Conservation (phyloP, 2,329 filamentous ascomycete species). For the Aspergillus glaucus region DNA sequence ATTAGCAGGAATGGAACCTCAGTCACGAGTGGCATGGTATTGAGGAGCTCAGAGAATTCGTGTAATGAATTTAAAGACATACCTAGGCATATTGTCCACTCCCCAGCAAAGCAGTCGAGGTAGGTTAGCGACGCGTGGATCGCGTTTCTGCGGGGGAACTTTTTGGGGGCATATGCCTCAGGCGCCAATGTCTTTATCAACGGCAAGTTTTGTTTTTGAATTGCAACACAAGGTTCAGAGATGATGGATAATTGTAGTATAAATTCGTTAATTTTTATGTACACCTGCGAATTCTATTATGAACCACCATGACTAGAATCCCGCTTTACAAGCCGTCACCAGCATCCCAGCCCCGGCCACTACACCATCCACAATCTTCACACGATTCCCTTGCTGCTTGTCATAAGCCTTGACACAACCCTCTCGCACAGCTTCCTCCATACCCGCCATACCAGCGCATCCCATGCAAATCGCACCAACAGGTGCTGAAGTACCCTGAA, state of each 20-base stretch:
- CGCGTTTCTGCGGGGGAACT: slow-evolving; percentile 31
- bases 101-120: slow-evolving; percentile 21
- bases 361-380: slow-evolving; percentile 70
- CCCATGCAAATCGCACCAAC: slow-evolving; percentile 72
- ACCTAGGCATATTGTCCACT: slow-evolving; percentile 35
- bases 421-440: slow-evolving; percentile 68
- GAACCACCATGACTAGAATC: slow-evolving; percentile 17
- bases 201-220: not conserved
- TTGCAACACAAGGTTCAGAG: no score
- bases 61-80: slow-evolving; percentile 4
- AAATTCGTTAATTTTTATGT: not conserved
- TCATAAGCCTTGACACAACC: slow-evolving; percentile 62
- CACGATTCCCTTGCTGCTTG: slow-evolving; percentile 47
- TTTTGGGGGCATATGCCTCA: slow-evolving; percentile 19
- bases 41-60: no score
- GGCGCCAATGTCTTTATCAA: slow-evolving; percentile 7
- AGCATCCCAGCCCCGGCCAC: slow-evolving; percentile 33
- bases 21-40: no score
- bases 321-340: slow-evolving; percentile 32
- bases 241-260: no score
- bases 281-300: not conserved
- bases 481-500: slow-evolving; percentile 44
- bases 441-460: slow-evolving; percentile 84
- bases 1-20: not conserved
- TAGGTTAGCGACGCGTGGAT: slow-evolving; percentile 24